A percentile compares a stretch with the other conserved stretches of the same genome.
Conservation (phyloP, 352 stramenopile genomes). For the Phytophthora sp. region DNA sequence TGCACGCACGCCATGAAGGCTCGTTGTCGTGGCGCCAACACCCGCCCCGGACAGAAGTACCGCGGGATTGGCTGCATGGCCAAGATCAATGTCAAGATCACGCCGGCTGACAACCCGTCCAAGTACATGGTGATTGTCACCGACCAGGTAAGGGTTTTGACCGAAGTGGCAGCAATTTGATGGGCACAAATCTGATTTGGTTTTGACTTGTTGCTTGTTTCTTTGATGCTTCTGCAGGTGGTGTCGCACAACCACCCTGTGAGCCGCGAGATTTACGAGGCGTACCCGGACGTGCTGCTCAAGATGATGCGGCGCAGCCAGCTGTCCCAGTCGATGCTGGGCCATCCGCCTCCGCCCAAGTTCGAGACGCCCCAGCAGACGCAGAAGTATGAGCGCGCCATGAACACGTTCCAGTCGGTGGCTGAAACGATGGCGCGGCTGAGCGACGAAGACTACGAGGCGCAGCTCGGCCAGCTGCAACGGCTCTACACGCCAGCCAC, state of each 20-base stretch:
- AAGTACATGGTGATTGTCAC: slow-evolving; percentile 91
- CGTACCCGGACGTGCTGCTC: slow-evolving; percentile 83
- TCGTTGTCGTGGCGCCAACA: slow-evolving; percentile 76
- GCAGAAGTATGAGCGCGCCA: slow-evolving; percentile 83
- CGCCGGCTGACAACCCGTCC: slow-evolving; percentile 74
- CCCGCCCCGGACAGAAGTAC: slow-evolving; percentile 81
- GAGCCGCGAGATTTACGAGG: slow-evolving; percentile 85
- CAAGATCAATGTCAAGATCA: slow-evolving; percentile 91
- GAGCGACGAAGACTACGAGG: slow-evolving; percentile 76
- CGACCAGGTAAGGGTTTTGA: slow-evolving; percentile 65
- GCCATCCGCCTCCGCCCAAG: slow-evolving; percentile 72
- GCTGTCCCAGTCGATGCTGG: slow-evolving; percentile 63
- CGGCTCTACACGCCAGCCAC: slow-evolving; percentile 74
- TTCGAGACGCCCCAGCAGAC: slow-evolving; percentile 75
- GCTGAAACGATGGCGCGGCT: slow-evolving; percentile 79
- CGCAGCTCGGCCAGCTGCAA: slow-evolving; percentile 73
- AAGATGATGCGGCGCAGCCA: slow-evolving; percentile 88
- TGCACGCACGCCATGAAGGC: slow-evolving; percentile 90
- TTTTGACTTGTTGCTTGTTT: slow-evolving; percentile 6
- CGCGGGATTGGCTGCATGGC: slow-evolving; percentile 84
- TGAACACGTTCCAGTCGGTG: slow-evolving; percentile 66
- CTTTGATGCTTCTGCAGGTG: slow-evolving; percentile 54
- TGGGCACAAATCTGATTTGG: neutral
- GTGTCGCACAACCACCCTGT: slow-evolving; percentile 87
- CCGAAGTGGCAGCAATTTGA: neutral